These are phyloP conservation scores for Solanum chmielewskii DNA, from an alignment of 257 asterid species.

Conservation along the genomic window DNA sequence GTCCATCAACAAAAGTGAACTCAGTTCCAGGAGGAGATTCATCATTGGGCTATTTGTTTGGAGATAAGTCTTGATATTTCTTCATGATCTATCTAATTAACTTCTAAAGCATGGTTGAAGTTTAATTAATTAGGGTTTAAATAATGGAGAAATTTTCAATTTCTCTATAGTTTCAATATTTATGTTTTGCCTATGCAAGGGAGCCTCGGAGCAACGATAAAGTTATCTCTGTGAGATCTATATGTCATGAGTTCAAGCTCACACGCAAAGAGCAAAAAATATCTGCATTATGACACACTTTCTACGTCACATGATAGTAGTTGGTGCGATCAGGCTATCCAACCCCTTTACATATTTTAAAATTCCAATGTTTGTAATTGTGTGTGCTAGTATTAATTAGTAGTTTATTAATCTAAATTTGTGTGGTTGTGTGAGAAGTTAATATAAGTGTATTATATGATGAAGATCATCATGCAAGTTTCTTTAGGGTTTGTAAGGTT, in stretches of 20 bases:
- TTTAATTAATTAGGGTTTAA: neutral
- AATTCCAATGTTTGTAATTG: neutral
- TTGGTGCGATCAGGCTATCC: neutral
- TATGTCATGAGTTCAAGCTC: neutral
- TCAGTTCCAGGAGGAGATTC: slow-evolving; percentile 58
- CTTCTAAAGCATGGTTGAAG: neutral
- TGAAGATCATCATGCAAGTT: neutral
- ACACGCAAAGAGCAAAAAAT: neutral
- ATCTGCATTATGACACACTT: neutral
- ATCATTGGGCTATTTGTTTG: slow-evolving; percentile 49
- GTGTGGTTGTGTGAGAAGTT: neutral
- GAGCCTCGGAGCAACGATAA: neutral
- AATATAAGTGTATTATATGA: neutral
- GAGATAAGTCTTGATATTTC: slow-evolving; percentile 25
- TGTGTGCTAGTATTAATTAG: neutral
- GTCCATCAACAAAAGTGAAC: slow-evolving; percentile 52
- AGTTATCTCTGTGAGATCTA: neutral
- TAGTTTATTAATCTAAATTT: neutral
- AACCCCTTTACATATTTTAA: neutral
- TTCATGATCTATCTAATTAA: neutral
- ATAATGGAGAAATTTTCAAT: neutral
- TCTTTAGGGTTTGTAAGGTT: slow-evolving; percentile 9
- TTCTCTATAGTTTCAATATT: neutral
- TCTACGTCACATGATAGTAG: neutral
- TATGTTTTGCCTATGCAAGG: neutral